Percentiles rank a stretch among this genome's conserved stretches.
Conservation (phyloP, 768 basidiomycete species). For the Scleroderma bovista region DNA sequence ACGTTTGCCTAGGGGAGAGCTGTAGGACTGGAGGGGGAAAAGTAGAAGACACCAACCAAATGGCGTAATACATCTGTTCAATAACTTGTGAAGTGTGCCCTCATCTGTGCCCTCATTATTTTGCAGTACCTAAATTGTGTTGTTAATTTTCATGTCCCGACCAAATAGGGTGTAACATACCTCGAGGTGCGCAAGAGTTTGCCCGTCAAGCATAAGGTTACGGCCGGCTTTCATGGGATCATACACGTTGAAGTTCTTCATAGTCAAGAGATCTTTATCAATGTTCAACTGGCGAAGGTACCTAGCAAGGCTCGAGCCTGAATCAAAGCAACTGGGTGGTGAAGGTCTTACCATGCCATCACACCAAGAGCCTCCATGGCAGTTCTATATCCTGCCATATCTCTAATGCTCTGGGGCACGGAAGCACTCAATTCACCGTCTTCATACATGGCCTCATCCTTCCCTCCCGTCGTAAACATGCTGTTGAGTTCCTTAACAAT, state of each 20-base stretch:
- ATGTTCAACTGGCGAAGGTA: conserved; percentile 92
- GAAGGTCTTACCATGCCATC: conserved; percentile 71
- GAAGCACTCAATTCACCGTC: conserved; percentile 30
- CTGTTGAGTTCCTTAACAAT: conserved; percentile 63
- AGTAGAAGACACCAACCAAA: conserved; percentile 52
- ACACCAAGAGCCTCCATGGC: conserved; percentile 86
- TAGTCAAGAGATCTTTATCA: conserved; percentile 89
- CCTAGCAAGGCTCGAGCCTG: conserved; percentile 32
- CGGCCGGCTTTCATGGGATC: conserved; percentile 92
- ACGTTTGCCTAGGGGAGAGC: conserved; percentile 64
- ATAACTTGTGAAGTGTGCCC: conserved; percentile 78
- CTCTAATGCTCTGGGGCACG: conserved; percentile 69
- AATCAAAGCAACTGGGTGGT: background rate
- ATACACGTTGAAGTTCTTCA: conserved; percentile 97
- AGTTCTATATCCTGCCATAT: conserved; percentile 56
- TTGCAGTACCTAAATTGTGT: conserved; percentile 54
- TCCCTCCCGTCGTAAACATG: conserved; percentile 49
- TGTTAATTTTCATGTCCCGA: background rate
- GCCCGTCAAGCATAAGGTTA: conserved; percentile 85
- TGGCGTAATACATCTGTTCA: conserved; percentile 83
- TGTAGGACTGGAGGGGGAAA: conserved; percentile 4
- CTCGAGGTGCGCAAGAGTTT: conserved; percentile 93
- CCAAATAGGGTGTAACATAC: conserved; percentile 32
- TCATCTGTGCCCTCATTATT: conserved; percentile 95
- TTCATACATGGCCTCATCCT: conserved; percentile 43